These are phyloP conservation scores for Daldinia childiae DNA, from an alignment of 495 filamentous ascomycete genomes.

Conservation along the genomic window DNA sequence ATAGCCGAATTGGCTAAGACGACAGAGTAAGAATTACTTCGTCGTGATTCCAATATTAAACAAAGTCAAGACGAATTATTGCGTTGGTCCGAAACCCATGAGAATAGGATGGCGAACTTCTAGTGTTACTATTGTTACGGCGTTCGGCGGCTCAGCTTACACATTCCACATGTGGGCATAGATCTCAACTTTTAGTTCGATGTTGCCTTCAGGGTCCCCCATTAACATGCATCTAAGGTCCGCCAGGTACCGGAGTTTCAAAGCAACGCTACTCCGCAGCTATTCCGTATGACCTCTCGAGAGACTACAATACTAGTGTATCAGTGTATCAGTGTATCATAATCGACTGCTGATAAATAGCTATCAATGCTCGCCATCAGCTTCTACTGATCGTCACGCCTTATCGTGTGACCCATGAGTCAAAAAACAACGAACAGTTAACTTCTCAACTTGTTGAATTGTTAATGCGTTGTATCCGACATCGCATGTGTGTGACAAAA, in stretches of 20 bases:
- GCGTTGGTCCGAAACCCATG: conserved; percentile 1
- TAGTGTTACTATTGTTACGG: background rate
- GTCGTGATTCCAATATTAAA: background rate
- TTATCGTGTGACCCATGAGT: conserved; percentile 35
- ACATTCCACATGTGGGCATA: conserved; percentile 31
- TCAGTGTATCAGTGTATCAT: background rate
- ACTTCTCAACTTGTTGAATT: conserved; percentile 24
- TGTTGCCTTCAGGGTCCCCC: conserved; percentile 34
- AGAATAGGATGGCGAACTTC: background rate
- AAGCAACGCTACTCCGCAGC: conserved; percentile 2
- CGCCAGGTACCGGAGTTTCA: conserved; percentile 39
- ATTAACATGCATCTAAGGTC: conserved; percentile 19
- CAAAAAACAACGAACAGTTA: background rate
- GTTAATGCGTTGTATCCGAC: conserved; percentile 26
- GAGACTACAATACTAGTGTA: background rate
- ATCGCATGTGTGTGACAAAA: conserved; percentile 25
- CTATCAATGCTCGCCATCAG: conserved; percentile 36
- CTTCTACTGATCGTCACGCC: conserved; percentile 36
- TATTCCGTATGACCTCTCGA: conserved; percentile 32
- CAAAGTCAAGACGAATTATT: background rate
- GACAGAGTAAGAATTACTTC: conserved; percentile 4
- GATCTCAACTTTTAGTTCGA: conserved; percentile 20
- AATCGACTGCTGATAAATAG: conserved; percentile 31
- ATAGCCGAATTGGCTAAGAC: conserved; percentile 15
- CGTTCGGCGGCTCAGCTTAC: conserved; percentile 33